Evolutionary conservation across 1,284 basidiomycete genomes (phyloP).

Genomic region (Leccinum subrobustum): DNA sequence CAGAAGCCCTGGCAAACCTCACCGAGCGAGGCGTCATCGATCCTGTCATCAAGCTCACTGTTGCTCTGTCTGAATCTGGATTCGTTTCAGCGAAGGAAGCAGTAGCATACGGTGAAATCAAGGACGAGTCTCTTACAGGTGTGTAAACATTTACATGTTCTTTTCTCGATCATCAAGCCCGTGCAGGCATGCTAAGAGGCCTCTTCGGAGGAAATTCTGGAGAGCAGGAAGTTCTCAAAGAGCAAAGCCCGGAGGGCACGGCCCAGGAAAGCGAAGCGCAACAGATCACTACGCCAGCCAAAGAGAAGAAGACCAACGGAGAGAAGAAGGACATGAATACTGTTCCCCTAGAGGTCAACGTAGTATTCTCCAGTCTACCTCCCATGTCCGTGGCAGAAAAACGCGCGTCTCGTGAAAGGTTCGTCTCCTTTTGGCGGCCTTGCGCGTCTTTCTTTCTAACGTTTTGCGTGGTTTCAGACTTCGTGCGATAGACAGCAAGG

Average conservation of each 20-base stretch:
- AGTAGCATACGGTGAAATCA: conserved; percentile 73
- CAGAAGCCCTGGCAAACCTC: conserved; percentile 70
- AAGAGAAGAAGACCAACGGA: conserved; percentile 40
- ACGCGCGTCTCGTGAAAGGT: conserved; percentile 63
- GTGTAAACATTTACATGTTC: conserved; percentile 22
- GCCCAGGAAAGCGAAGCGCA: conserved; percentile 25
- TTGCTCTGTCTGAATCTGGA: conserved; percentile 81
- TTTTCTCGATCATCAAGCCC: conserved; percentile 14
- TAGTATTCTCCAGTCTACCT: conserved; percentile 60
- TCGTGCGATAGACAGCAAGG: conserved; percentile 75
- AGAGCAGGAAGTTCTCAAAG: conserved; percentile 28
- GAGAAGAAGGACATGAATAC: conserved; percentile 45
- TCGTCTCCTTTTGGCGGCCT: background rate
- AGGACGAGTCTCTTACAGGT: conserved; percentile 76
- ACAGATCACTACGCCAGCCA: conserved; percentile 24
- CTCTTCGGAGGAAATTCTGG: conserved; percentile 66
- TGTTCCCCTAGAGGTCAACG: conserved; percentile 62
- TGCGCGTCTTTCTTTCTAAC: background rate
- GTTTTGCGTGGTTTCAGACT: conserved; percentile 50
- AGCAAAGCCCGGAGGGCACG: conserved; percentile 19
- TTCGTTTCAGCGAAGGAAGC: conserved; percentile 79
- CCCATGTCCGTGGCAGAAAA: conserved; percentile 78
- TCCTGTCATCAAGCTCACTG: conserved; percentile 78
- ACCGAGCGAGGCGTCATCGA: conserved; percentile 70
- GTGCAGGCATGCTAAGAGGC: conserved; percentile 76